Evolutionary conservation across 345 rosid genomes (phyloP), one percentile per base, ranked within the genome.

Genomic region (Anastatica hierochuntica): DNA sequence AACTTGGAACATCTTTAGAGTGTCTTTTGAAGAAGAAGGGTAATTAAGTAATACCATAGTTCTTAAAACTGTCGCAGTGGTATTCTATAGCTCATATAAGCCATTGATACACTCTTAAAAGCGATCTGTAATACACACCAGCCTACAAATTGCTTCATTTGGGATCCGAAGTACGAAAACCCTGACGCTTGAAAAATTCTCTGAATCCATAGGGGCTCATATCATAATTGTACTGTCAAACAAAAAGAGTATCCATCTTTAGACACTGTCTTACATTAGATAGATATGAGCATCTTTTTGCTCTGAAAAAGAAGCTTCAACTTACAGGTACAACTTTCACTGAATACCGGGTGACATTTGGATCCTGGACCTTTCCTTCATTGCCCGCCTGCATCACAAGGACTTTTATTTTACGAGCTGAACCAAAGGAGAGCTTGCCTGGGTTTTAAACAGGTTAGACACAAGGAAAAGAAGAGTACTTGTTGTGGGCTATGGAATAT

Each of bases 241-340:
- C n/a, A n/a, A n/a, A n/a, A n/a, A n/a, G n/a, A n/a, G n/a, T n/a
- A n/a, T n/a, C n/a, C n/a, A n/a, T n/a, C n/a, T n/a, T n/a, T n/a
- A n/a, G n/a, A n/a, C n/a, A n/a, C n/a, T n/a, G n/a, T n/a, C n/a
- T n/a, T n/a, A n/a, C n/a, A n/a, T n/a, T n/a, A n/a, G n/a, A n/a
- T n/a, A n/a, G n/a, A n/a, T n/a, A n/a, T n/a, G n/a, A n/a, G n/a
- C n/a, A n/a, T n/a, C n/a, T n/a, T n/a, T n/a, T n/a, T n/a, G n/a
- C n/a, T n/a, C n/a, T 29, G 10, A 34, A 10, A 16, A 29, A 29
- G 9, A 29, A 29, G 33, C n/a, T n/a, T 43, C 24, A 63, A 77
- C 98, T 79, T 58, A 85, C 97, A 23, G 94, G 88, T 36, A 88
- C 67, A 73, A 88, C 95, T 79, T 85, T 83, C 14, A 83, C 97